Evolutionary conservation across 164 flowering plant species (phyloP).

Genomic region (Vitis riparia): DNA sequence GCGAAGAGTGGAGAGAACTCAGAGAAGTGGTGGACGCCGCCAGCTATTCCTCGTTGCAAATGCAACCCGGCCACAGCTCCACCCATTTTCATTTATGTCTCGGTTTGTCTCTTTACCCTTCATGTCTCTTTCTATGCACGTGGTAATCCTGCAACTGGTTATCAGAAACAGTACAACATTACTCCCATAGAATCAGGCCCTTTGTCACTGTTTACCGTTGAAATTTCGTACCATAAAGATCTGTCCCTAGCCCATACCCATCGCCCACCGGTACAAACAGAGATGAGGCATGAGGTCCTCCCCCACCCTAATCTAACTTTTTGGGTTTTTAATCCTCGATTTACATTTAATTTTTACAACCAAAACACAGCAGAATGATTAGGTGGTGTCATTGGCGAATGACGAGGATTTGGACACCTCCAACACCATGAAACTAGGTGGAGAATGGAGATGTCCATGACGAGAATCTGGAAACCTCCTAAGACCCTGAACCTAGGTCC

Average conservation of each 20-base stretch:
- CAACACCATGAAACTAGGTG: no score
- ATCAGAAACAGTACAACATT: constrained; percentile 17
- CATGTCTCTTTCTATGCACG: constrained; percentile 13
- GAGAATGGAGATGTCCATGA: no score
- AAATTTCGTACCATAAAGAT: constrained; percentile 12
- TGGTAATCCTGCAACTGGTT: constrained; percentile 26
- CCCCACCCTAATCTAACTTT: neutral
- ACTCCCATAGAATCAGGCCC: neutral
- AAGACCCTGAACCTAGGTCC: no score
- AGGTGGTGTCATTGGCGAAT: no score
- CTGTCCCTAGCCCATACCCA: neutral
- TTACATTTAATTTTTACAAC: no score
- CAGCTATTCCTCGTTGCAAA: constrained; percentile 20
- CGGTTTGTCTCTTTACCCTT: neutral
- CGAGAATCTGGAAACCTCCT: no score
- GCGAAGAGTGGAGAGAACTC: no score
- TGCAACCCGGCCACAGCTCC: neutral
- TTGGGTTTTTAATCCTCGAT: no score
- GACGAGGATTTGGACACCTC: no score
- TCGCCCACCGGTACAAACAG: neutral
- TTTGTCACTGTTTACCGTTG: constrained; percentile 36
- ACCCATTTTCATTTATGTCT: neutral
- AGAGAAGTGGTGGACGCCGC: constrained; percentile 12
- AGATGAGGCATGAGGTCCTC: no score
- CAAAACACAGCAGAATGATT: no score